Base-by-base conservation (phyloP, 805 yeast species). In the Candida patagonica region DNA sequence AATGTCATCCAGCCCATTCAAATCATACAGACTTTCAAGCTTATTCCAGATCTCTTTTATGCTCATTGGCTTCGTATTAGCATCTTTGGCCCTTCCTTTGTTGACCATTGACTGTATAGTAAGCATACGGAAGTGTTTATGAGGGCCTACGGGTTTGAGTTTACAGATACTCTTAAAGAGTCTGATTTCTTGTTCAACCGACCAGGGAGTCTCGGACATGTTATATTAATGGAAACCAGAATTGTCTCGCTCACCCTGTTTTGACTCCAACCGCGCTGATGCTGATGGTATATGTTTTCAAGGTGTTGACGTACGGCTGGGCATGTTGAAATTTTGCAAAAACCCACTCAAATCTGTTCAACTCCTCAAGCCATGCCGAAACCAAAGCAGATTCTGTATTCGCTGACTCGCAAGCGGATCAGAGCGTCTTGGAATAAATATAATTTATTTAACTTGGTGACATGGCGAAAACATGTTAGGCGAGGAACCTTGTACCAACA, bases 341-440 rank as follows among this genome's bases (percentile, higher is more conserved):
- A 10, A 5, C 4, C 31, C 15, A 10, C 31, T 12, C 17, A 3
- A 17, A 29, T n/a, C n/a, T n/a, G n/a, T n/a, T n/a, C n/a, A n/a
- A n/a, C n/a, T n/a, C n/a, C n/a, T n/a, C 8, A 6, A 9, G 16
- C 22, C 13, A 46, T 46, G 50, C 37, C 50, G 9, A 30, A 39
- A 26, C 24, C 45, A 32, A 32, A 41, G 31, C 35, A 49, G 36
- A 54, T 52, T 46, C 59, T 58, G 43, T 53, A 47, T 36, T 60
- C 64, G 46, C 55, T 60, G 35, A 45, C 56, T 38, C 53, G 65
- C 38, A 59, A 57, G 52, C 54, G 62, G 38, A 51, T 92, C 51
- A 81, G 96, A 52, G 74, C 95, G 44, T 82, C 96, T 19, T 83
- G 85, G 80, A 88, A 85, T 74, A 87, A 87, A 64, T 78, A 76